phyloP scores from a whole-genome alignment of 768 basidiomycete species.

The Crepidotus variabilis region DNA sequence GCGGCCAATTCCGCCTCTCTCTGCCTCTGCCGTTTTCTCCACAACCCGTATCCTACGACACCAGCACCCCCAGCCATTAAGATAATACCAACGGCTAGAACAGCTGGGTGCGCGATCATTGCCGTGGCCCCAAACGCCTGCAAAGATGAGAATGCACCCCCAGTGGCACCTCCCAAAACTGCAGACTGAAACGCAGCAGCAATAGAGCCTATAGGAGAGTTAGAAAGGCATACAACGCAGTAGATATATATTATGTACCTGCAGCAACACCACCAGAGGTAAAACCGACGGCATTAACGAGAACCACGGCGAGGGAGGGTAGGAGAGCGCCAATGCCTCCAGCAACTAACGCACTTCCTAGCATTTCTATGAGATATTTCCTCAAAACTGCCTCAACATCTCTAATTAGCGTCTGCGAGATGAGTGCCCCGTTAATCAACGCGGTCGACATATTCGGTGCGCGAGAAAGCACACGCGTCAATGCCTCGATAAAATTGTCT shows the following conservation, averaged over 20 bases:
- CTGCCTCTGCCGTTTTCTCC: background rate
- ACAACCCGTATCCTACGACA: background rate
- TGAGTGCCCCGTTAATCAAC: background rate
- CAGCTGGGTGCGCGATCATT: background rate
- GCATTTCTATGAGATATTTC: background rate
- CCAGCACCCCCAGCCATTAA: background rate
- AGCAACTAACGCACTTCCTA: conserved; percentile 1
- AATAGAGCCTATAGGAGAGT: conserved; percentile 4
- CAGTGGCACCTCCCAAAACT: conserved; percentile 5
- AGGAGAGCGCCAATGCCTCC: conserved; percentile 3
- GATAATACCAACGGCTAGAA: background rate
- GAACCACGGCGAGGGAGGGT: conserved; percentile 8
- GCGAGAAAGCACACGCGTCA: background rate
- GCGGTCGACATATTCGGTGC: background rate
- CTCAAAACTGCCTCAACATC: background rate
- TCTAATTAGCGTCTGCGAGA: background rate
- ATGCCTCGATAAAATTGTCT: background rate
- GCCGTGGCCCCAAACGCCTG: conserved; percentile 14
- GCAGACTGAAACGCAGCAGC: conserved; percentile 8
- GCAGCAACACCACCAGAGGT: conserved; percentile 8
- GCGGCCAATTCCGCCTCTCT: background rate
- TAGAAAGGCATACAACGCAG: background rate
- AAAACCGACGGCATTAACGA: conserved; percentile 12
- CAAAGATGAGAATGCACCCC: conserved; percentile 8
- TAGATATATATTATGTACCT: conserved; percentile 1